A percentile compares a stretch with the other conserved stretches of the same genome.
phyloP scores from a whole-genome alignment of 768 basidiomycete species.

The Pulveroboletus sp. region DNA sequence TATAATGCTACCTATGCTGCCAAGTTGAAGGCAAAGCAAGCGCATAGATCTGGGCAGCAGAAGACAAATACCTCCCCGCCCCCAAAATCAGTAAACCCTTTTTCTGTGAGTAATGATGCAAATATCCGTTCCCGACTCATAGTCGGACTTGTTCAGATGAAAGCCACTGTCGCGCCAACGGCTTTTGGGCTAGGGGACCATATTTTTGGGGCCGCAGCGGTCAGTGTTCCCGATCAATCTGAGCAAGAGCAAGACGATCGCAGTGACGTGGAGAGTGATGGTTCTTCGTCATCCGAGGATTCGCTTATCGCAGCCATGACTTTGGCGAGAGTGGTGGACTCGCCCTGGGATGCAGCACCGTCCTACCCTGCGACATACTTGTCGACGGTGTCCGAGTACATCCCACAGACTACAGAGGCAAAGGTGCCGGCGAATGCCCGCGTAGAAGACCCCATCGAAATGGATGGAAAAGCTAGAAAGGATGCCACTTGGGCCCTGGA shows the following conservation, averaged over 20 bases:
- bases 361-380: constrained; percentile 69
- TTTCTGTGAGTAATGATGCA: constrained; percentile 49
- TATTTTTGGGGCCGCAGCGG: constrained; percentile 49
- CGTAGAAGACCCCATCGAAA: constrained; percentile 43
- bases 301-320: constrained; percentile 60
- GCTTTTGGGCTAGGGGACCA: constrained; percentile 62
- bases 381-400: constrained; percentile 71
- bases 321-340: constrained; percentile 50
- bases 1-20: constrained; percentile 73
- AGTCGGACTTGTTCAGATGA: constrained; percentile 19
- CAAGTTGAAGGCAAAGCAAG: constrained; percentile 60
- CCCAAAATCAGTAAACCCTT: constrained; percentile 57
- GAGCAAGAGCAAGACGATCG: constrained; percentile 19
- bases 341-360: constrained; percentile 66
- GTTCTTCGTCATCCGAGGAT: constrained; percentile 39
- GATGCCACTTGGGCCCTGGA: constrained; percentile 64
- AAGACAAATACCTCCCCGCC: constrained; percentile 35
- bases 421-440: constrained; percentile 39
- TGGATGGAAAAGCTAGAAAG: constrained; percentile 41
- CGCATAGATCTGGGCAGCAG: constrained; percentile 36
- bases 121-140: not conserved
- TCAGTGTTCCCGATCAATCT: constrained; percentile 14
- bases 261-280: constrained; percentile 37
- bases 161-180: constrained; percentile 27
- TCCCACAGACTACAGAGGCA: constrained; percentile 53